phyloP scores from a whole-genome alignment of 164 flowering plant species.

The Echeveria elegans region DNA sequence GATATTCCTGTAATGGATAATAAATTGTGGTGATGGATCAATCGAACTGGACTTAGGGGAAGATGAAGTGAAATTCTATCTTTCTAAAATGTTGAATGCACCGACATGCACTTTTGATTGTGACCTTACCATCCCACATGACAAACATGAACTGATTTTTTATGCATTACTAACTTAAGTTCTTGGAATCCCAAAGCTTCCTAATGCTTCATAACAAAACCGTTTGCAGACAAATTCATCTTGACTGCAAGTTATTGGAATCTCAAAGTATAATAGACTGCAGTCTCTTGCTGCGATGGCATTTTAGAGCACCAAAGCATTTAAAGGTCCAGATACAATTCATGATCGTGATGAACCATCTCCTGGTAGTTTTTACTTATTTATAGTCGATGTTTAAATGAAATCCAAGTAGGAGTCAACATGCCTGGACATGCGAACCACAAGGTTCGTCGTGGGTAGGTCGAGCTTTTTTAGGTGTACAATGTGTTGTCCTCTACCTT shows the following conservation, averaged over 20 bases:
- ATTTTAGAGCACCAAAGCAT: conserved; percentile 87
- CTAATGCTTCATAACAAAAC: too few relatives aligned
- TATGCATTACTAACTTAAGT: too few relatives aligned
- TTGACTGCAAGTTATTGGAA: conserved; percentile 74
- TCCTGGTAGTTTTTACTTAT: conserved; percentile 5
- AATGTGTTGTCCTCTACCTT: conserved; percentile 85
- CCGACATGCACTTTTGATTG: too few relatives aligned
- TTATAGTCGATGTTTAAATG: too few relatives aligned
- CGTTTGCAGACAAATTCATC: conserved; percentile 57
- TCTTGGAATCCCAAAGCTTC: too few relatives aligned
- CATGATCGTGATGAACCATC: conserved; percentile 17
- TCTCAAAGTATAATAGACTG: conserved; percentile 84
- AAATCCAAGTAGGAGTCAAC: conserved; percentile 91
- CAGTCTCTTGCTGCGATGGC: conserved; percentile 83
- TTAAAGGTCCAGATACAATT: conserved; percentile 34
- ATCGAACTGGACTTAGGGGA: too few relatives aligned
- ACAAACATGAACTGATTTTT: too few relatives aligned
- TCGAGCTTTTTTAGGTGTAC: conserved; percentile 73
- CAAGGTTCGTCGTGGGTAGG: conserved; percentile 30
- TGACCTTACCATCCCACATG: too few relatives aligned
- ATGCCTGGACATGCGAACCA: conserved; percentile 88
- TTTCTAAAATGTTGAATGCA: too few relatives aligned
- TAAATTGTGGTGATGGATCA: too few relatives aligned
- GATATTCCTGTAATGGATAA: too few relatives aligned
- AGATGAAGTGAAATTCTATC: too few relatives aligned